Base-by-base conservation (phyloP, 2,329 filamentous ascomycete species). In the Trichophyton verrucosum region DNA sequence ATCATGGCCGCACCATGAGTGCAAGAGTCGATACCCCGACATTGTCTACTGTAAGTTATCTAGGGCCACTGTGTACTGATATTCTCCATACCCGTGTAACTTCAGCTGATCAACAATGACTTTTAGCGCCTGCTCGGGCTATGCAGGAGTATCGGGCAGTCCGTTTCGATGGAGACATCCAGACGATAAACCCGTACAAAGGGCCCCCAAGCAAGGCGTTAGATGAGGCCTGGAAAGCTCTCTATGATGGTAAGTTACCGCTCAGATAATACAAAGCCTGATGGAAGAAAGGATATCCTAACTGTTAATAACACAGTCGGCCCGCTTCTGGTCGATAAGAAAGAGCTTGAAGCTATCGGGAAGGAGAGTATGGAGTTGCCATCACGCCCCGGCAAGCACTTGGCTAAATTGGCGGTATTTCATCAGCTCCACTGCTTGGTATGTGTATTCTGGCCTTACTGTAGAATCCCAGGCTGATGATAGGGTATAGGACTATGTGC, bases 381-480 rank as follows among this genome's bases (percentile, higher is more conserved):
- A 11, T 63, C 64, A 13, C 56, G 58, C 9, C 60, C 46, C 22
- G 62, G 60, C 11, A 47, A 61, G 24, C 56, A 62, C 40, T 58
- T 66, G 17, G 64, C 57, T 6, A 65, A 62, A 20, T 42, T 64
- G 47, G 64, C 64, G 13, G 65, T 63, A 3, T 64, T 65, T 51
- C 62, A 69, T 58, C 66, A 69, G 42, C 63, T 69, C 0, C 66
- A 69, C 49, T 69, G 66, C 40, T 40, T 68, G 59, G 67, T 67
- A 65, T 24, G 62, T 57, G 27, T 33, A 15, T 33, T 11, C 38
- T 4, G 3, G 13, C 3, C 3, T 55, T 36, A 1, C n/a, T 53
- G 2, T 3, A 36, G 27, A 36, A 1, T 15, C 20, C 20, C 27
- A 36, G 9, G 4, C 4, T 27, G 9, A 38, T 38, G 24, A 53